Percentiles rank a stretch among this genome's conserved stretches.
Evolutionary conservation across 768 basidiomycete genomes (phyloP).

Genomic region (Pisolithus albus): DNA sequence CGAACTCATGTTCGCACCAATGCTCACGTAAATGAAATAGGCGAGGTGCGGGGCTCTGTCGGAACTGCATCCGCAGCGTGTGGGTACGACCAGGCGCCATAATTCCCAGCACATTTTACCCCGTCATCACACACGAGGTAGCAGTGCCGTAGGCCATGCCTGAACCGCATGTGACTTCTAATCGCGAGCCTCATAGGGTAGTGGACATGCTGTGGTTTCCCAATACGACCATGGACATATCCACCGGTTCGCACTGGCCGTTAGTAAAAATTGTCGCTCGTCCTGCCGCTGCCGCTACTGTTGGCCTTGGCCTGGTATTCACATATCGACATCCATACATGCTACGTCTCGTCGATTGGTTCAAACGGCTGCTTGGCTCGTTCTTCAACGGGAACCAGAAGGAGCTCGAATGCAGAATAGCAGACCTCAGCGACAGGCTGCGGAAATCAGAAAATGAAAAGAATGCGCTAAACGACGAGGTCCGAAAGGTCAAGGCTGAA

Average conservation of each 20-base stretch:
- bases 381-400: slow-evolving; percentile 5
- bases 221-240: slow-evolving; percentile 25
- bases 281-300: slow-evolving; percentile 20
- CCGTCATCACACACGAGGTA: slow-evolving; percentile 15
- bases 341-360: not conserved
- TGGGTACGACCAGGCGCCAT: not conserved
- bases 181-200: slow-evolving; percentile 19
- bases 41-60: slow-evolving; percentile 9
- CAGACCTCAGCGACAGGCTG: slow-evolving; percentile 12
- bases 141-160: slow-evolving; percentile 4
- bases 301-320: slow-evolving; percentile 14
- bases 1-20: slow-evolving; percentile 5
- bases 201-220: slow-evolving; percentile 13
- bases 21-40: slow-evolving; percentile 12
- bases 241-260: slow-evolving; percentile 21
- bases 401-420: slow-evolving; percentile 16
- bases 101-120: slow-evolving; percentile 11
- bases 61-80: slow-evolving; percentile 20
- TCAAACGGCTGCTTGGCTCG: not conserved
- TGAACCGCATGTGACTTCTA: slow-evolving; percentile 21
- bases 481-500: slow-evolving; percentile 14
- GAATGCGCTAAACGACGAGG: slow-evolving; percentile 9
- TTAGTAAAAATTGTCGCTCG: slow-evolving; percentile 22
- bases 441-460: slow-evolving; percentile 12
- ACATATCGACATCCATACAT: slow-evolving; percentile 2